Percentiles rank a stretch among this genome's conserved stretches.
Evolutionary conservation across 352 stramenopile genomes (phyloP).

Genomic region (Phytophthora cryptogea): DNA sequence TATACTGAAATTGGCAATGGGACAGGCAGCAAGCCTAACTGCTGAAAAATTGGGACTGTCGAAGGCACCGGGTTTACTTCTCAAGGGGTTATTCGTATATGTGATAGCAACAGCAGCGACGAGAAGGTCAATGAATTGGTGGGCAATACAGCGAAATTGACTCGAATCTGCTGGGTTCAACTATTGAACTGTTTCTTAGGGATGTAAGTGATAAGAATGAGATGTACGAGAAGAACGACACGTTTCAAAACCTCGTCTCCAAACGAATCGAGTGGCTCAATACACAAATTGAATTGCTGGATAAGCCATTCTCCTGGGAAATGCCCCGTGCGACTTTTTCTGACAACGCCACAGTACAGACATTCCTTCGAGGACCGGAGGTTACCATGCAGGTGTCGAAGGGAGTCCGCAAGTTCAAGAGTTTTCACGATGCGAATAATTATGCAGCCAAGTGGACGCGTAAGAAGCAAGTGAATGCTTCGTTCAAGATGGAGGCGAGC

Average conservation of each 20-base stretch:
- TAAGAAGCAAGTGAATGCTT: constrained; percentile 2
- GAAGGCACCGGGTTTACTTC: not conserved
- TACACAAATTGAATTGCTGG: not conserved
- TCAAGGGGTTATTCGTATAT: not conserved
- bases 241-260: not conserved
- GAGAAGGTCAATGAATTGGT: not conserved
- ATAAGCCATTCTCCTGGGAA: constrained; percentile 14
- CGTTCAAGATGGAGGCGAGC: constrained; percentile 9
- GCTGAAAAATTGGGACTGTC: not conserved
- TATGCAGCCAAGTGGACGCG: not conserved
- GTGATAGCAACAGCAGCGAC: not conserved
- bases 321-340: constrained; percentile 11
- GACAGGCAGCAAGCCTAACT: not conserved
- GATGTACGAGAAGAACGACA: not conserved
- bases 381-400: not conserved
- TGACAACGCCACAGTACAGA: constrained; percentile 4
- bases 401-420: constrained; percentile 1
- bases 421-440: constrained; percentile 8
- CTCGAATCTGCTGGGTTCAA: not conserved
- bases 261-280: constrained; percentile 15
- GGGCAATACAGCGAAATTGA: constrained; percentile 2
- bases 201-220: not conserved
- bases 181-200: not conserved
- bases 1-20: constrained; percentile 2
- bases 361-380: constrained; percentile 8